Base-by-base conservation (phyloP, 768 basidiomycete species). In the Suillus luteus region DNA sequence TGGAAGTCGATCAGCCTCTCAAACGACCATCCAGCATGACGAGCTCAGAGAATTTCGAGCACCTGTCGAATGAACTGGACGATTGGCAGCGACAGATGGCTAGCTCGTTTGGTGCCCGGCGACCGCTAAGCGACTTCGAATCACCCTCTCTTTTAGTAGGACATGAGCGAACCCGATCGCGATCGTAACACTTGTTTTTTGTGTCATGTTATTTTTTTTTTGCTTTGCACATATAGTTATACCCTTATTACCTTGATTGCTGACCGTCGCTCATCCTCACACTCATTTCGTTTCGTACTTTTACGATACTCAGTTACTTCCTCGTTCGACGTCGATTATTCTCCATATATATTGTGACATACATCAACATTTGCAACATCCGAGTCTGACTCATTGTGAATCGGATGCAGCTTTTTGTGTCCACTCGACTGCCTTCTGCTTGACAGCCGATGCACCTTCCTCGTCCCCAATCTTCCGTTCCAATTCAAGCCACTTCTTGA, bases 401-500 rank as follows among this genome's bases (percentile, higher is more conserved):
- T 48, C 51, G 17, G 38, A 66, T 58, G 68, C 68, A 65, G 89
- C 87, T 68, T 77, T 82, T 73, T 86, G 90, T 65, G 92, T 92
- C 95, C 95, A 99, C 75, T 93, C 95, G 48, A 95, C 78, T 14
- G 97, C 97, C 73, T 90, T 92, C 67, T 86, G 81, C 80, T 98
- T 99, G 54, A 97, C 96, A 54, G 74, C 73, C 37, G 85, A 83
- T 33, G 86, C 88, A 22, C 95, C 95, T 49, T 89, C 88, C 64
- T 91, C 93, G 69, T 97, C 93, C 5, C 96, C 97, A 64, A 95
- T 78, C 68, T 86, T 85, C 68, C 85, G 86, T 75, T 99, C 97
- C 44, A 97, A 77, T 64, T 89, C 89, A 38, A 99, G 81, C 93
- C 96, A 97, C 76, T 98, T 98, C 78, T 99, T 99, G 85, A 99